Base-by-base conservation (phyloP, 106 monocot genomes). In the Xerophyta viscosa region DNA sequence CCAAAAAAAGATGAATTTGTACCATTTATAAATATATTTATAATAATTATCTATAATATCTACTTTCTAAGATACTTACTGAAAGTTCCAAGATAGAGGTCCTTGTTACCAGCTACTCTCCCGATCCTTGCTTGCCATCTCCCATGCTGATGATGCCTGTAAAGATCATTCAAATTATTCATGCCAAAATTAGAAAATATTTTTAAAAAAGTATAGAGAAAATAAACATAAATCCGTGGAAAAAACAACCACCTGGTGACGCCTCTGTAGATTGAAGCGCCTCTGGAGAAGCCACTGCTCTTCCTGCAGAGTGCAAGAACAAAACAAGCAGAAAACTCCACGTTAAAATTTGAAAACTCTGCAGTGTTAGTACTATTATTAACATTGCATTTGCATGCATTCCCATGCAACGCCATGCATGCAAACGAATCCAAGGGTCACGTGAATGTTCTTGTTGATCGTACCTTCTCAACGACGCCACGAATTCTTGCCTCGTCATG, bases 401-500 rank as follows among this genome's bases (percentile, higher is more conserved):
- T n/a, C n/a, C n/a, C n/a, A n/a, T 39, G 13, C 39, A 39, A 39
- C 27, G 30, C 29, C 43, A 59, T 19, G 58, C 29, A 46, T 54
- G 73, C 66, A 39, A 8, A 39, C 10, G 6, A 10, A 66, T 65
- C 59, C 49, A 55, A 49, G 61, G 25, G 65, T 56, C 37, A 19
- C 41, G 8, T 1, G 14, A 33, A 33, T 6, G 33, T 10, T 33
- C 33, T 5, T 33, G 28, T 2, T 17, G 20, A 21, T 33, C 21
- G 28, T 22, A 93, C 93, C 94, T 78, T 58, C 94, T 53, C 17
- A 96, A 78, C 8, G 94, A 96, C 15, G 94, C 94, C 9, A 96
- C 94, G 63, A 96, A 96, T 70, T 88, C 94, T 62, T 96, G 94
- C n/a, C 94, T 69, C 12, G 88, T 88, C 94, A 96, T 96, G 73